Base-by-base conservation (phyloP, 768 basidiomycete species). In the Udeniomyces megalosporus region DNA sequence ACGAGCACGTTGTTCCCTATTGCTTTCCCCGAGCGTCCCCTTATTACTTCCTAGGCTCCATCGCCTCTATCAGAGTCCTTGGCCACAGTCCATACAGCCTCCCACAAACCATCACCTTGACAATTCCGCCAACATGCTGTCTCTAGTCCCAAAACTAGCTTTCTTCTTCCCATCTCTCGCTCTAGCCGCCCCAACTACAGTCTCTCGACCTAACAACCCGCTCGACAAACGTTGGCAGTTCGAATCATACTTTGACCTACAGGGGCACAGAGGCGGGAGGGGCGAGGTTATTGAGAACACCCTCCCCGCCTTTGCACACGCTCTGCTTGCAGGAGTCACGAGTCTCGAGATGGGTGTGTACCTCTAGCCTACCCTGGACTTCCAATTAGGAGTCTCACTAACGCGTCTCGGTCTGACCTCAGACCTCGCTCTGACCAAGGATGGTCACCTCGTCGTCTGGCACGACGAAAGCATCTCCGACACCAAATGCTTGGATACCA, bases 261-360 rank as follows among this genome's bases (percentile, higher is more conserved):
- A 63, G 29, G 62, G 54, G 15, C 62, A 63, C 35, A 55, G 62
- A 45, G 62, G 62, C 20, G 62, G 62, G 24, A 55, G 62, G 24
- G 62, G 62, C 5, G 54, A 55, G 55, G 48, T 35, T 22, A 31
- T 63, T 34, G 62, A 63, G 49, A 26, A 7, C 7, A 49, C 47
- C 17, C 35, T 63, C 6, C 62, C 81, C 28, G 76, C 88, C 1
- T 76, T 90, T 56, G 90, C 93, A 0, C 95, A 97, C 72, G 90
- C 88, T 11, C 83, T 92, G 69, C 92, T 96, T 69, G 75, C 88
- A 10, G 93, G 95, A 14, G 76, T 83, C 1, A 87, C 83, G 1
- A 85, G 84, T 0, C 77, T 89, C 14, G 86, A 88, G 72, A 72
- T 88, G 65, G 86, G 88, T 14, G 7, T 1, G 51, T 52, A 58